Evolutionary conservation across 1,284 basidiomycete species (phyloP), one percentile per base, ranked within the genome.

Genomic region (Ustilago tritici): DNA sequence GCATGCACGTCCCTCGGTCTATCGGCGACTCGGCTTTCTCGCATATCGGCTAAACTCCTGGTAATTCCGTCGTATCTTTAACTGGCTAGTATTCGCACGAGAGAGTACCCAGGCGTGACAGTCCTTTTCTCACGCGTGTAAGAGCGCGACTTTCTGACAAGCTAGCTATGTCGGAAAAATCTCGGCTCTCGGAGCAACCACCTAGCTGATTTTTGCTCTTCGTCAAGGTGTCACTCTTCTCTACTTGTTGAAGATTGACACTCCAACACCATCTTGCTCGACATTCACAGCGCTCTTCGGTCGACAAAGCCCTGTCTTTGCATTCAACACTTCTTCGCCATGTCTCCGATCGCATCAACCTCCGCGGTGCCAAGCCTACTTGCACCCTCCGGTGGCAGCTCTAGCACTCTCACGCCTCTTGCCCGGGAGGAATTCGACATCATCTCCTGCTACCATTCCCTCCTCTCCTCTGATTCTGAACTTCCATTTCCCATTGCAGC

Each of bases 401-500:
- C 47, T 38, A 52, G 35, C 43, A 46, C 43, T 10, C 43, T 41
- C 40, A 41, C 40, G 15, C 36, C 36, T 28, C 2, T 35, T 9
- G 7, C 12, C 43, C 55, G 23, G 38, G 70, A 64, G n/a, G 70
- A 73, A 64, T 83, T 84, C 64, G 79, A 81, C 69, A 78, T 86
- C 34, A 77, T 82, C 41, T 62, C 68, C 3, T 61, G 70, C 38
- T 86, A 83, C 72, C 73, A 81, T 38, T 40, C 64, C 0, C 76
- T 80, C 17, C 78, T 86, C 17, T 61, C 66, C 0, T 78, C 78
- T 3, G 80, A 82, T 31, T 41, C 63, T 34, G 83, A 94, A 91
- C 90, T 94, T 68, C 92, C 94, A 0, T 90, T 91, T n/a, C 94
- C 94, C 1, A 88, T 95, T 50, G 95, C 94, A 15, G 94, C 95